A percentile compares a stretch with the other conserved stretches of the same genome.
phyloP scores from a whole-genome alignment of 2,329 filamentous ascomycete genomes.

The Chaetomium olivaceum region DNA sequence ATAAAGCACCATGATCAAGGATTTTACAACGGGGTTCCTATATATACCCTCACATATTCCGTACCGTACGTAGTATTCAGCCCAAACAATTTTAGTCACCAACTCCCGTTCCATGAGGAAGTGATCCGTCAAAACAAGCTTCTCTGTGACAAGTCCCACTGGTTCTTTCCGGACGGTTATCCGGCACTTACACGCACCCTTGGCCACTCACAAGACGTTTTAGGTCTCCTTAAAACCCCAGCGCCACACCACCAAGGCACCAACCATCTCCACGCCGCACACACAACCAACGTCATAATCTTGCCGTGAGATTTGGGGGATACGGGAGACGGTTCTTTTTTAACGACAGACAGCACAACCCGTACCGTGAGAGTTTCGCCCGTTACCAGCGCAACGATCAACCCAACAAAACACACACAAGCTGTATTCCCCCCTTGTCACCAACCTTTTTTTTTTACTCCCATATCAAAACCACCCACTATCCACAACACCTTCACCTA shows the following conservation, averaged over 20 bases:
- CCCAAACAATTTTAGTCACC: background rate
- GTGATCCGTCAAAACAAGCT: slow-evolving; percentile 12
- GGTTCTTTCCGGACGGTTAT: background rate
- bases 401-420: background rate
- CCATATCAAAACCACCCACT: background rate
- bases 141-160: background rate
- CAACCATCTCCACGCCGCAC: background rate
- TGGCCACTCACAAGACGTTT: background rate
- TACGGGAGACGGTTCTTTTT: no score
- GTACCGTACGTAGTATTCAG: background rate
- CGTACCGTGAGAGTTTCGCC: background rate
- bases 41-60: background rate
- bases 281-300: slow-evolving; percentile 10
- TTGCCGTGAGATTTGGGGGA: background rate
- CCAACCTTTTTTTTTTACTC: background rate
- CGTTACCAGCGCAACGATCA: background rate
- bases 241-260: background rate
- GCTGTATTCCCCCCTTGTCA: background rate
- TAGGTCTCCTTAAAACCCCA: background rate
- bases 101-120: background rate
- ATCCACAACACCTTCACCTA: background rate
- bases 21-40: background rate
- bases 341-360: background rate
- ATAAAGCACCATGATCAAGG: background rate
- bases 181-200: slow-evolving; percentile 8